Base-by-base conservation (phyloP, 2,329 filamentous ascomycete species). In the Tolypocladium album region DNA sequence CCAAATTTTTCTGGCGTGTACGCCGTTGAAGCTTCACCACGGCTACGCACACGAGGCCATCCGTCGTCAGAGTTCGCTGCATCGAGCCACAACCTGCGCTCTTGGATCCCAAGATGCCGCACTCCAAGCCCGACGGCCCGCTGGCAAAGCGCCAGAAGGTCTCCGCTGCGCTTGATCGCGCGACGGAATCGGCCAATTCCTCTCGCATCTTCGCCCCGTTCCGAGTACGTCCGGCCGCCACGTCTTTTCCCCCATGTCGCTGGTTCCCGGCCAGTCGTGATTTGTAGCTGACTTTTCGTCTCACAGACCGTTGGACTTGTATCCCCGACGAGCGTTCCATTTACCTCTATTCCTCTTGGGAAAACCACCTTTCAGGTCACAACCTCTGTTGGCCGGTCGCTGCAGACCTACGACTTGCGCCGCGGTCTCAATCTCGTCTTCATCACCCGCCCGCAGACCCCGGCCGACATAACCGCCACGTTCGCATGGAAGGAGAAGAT, bases 291-390 rank as follows among this genome's bases (percentile, higher is more conserved):
- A 55, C 50, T 15, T 15, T 7, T 55, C 11, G 2, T 13, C 17
- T 34, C 20, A 36, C 71, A 96, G 90, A 97, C 93, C 55, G 84
- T 99, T 65, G 94, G 94, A 20, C 81, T 99, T 39, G 91, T 99
- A 2, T 97, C 94, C 6, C 91, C 94, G 0, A 97, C 93, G 2
- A 76, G 81, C 56, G 91, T 97, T 0, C 93, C 94, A 0, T 97
- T 99, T 70, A 92, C 93, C 2, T 88, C 89, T 7, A 83, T 95
- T 39, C 89, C 93, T 0, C 80, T 96, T 20, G 94, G 94, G 61
- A 96, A 96, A 75, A 93, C 90, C 0, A 96, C 92, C 4, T 99
- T 96, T 71, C 94, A 99, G 73, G 91, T 99, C 74, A 97, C 94
- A 40, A 99, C 94, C 38, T 97, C 91, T 0, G 89, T 95, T 63